Percentiles rank a stretch among this genome's conserved stretches.
Evolutionary conservation across 75 land plant genomes (phyloP).

Genomic region (Sequoiadendron giganteum): DNA sequence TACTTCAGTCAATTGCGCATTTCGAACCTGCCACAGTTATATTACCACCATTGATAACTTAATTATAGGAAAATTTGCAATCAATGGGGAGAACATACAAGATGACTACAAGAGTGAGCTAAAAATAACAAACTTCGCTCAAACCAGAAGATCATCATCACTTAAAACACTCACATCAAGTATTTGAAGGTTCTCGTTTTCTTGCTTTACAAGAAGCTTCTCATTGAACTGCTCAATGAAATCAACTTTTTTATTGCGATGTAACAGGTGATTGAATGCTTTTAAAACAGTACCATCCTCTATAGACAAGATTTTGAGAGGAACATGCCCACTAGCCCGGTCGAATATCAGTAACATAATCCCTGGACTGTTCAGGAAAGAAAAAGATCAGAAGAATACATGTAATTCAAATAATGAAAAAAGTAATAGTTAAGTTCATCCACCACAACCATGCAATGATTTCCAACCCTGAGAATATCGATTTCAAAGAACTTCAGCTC

Average conservation of each 20-base stretch:
- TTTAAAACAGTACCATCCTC: constrained; percentile 95
- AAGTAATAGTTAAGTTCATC: neutral
- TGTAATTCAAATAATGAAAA: neutral
- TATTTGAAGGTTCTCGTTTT: constrained; percentile 52
- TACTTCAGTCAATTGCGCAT: constrained; percentile 47
- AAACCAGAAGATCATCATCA: neutral
- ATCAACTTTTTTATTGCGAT: constrained; percentile 94
- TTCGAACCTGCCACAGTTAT: constrained; percentile 17
- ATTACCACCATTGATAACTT: neutral
- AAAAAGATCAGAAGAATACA: neutral
- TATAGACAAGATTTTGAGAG: constrained; percentile 90
- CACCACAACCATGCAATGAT: neutral
- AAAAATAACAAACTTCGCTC: neutral
- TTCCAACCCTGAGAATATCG: neutral
- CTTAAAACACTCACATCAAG: constrained; percentile 36
- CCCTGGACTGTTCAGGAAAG: constrained; percentile 70
- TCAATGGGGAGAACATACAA: neutral
- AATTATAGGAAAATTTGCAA: neutral
- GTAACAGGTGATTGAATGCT: constrained; percentile 82
- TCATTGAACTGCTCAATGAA: constrained; percentile 63
- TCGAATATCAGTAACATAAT: constrained; percentile 90
- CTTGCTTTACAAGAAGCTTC: constrained; percentile 60
- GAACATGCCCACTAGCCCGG: constrained; percentile 68
- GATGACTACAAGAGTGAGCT: neutral
- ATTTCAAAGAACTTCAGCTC: neutral